phyloP scores from a whole-genome alignment of 2,329 filamentous ascomycete genomes.

The Geosmithia flava region DNA sequence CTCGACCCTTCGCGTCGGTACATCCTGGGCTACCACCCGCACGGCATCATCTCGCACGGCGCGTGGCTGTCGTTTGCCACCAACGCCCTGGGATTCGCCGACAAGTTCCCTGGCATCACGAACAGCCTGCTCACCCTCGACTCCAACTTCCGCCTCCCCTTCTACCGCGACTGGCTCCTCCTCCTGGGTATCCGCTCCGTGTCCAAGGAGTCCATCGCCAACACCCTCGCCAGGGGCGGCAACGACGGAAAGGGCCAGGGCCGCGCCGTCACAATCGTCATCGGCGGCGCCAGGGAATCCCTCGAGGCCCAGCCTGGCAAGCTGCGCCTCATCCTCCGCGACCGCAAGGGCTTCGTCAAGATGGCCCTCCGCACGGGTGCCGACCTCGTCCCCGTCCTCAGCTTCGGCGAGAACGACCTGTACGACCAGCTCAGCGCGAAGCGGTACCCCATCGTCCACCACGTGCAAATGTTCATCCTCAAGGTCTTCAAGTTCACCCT shows the following conservation, averaged over 20 bases:
- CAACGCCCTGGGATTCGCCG: constrained; percentile 74
- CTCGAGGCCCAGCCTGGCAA: constrained; percentile 74
- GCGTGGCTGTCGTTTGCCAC: constrained; percentile 87
- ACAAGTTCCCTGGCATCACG: constrained; percentile 87
- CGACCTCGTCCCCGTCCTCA: constrained; percentile 82
- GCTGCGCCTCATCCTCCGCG: constrained; percentile 65
- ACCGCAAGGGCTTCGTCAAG: constrained; percentile 88
- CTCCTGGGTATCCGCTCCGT: constrained; percentile 80
- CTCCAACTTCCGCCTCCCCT: constrained; percentile 83
- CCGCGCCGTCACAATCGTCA: constrained; percentile 89
- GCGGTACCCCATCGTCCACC: constrained; percentile 67
- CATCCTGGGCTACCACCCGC: constrained; percentile 93
- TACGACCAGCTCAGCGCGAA: constrained; percentile 80
- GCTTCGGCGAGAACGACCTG: constrained; percentile 90
- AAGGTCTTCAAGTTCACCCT: constrained; percentile 84
- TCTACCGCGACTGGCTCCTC: constrained; percentile 91
- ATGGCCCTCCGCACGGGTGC: constrained; percentile 86
- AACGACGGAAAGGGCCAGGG: constrained; percentile 73
- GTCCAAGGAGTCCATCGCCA: constrained; percentile 83
- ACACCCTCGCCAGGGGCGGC: constrained; percentile 71
- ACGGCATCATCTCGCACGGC: constrained; percentile 96
- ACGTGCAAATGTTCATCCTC: constrained; percentile 73
- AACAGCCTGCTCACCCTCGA: constrained; percentile 93
- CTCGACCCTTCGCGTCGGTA: constrained; percentile 79
- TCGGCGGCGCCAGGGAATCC: constrained; percentile 85